Conservation (phyloP, 306 rosid genomes). For the Gleditsia sinensis region DNA sequence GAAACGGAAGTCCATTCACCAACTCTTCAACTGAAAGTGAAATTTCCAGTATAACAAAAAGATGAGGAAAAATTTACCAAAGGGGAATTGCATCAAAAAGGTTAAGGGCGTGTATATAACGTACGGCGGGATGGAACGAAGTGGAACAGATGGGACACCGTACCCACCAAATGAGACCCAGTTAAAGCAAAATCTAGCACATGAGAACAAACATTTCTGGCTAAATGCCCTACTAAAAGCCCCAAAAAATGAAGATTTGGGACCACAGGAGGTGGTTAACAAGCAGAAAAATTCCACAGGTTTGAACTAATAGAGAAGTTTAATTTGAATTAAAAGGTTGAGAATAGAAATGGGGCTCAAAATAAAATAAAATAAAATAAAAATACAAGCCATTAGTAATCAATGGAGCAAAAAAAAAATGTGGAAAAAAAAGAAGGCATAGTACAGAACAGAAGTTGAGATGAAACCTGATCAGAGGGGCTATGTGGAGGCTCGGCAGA, state of each 20-base stretch:
- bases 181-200: slow-evolving; percentile 1
- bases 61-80: neutral
- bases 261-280: neutral
- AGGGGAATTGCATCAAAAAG: slow-evolving; percentile 3
- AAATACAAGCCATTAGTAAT: neutral
- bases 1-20: slow-evolving; percentile 24
- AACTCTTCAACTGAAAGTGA: slow-evolving; percentile 3
- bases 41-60: slow-evolving; percentile 14
- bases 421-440: neutral
- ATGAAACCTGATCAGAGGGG: slow-evolving; percentile 48
- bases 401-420: neutral
- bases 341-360: too few relatives aligned
- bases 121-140: slow-evolving; percentile 20
- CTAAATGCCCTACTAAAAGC: neutral
- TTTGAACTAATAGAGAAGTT: slow-evolving; percentile 21
- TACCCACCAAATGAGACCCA: slow-evolving; percentile 32
- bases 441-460: neutral
- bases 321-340: too few relatives aligned
- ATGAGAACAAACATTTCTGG: neutral
- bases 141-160: slow-evolving; percentile 27
- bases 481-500: slow-evolving; percentile 38
- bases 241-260: neutral
- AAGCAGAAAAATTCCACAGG: slow-evolving; percentile 11
- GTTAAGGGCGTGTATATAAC: neutral
- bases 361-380: neutral